Evolutionary conservation across 768 basidiomycete genomes (phyloP), one percentile per base, ranked within the genome.

Genomic region (Amanita pallidorosea): DNA sequence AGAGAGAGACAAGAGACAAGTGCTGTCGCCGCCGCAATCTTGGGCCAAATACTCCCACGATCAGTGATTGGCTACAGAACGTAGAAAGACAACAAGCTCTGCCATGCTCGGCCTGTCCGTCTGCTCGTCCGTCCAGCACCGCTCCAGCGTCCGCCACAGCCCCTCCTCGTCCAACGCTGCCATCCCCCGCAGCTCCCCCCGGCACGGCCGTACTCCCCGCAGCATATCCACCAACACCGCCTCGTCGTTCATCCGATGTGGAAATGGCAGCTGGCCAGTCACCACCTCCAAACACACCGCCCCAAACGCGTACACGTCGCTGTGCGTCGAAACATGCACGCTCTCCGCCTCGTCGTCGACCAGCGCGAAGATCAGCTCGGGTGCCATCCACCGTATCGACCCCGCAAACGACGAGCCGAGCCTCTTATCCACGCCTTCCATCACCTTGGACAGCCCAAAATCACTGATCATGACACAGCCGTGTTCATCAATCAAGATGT

Each of bases 241-340:
- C 35, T 75, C 71, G 51, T 81, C 79, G 45, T 79, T 80, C 37
- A 63, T 67, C 13, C 79, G 70, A 51, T 77, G 66, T 0, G 76
- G 65, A 37, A 77, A 81, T 0, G 79, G 79, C 12, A 76, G 58
- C 22, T 70, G 63, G 4, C 72, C 77, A 2, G 76, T 77, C 0
- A 72, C 70, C 36, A 80, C 65, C 79, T 80, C 44, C 12, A 29
- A 45, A 60, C 79, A 80, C 40, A 81, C 72, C 17, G 73, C 78
- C 1, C 68, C 77, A 59, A 78, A 81, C 2, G 79, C 74, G 51
- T 76, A 82, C n/a, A 80, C 76, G 55, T 82, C 80, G 43, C 74
- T 79, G 43, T 63, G 65, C 1, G 70, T 76, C 13, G 79, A 76
- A 49, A 79, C 72, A 0, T 69, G 67, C 9, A 76, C 75, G 3